Base-by-base conservation (phyloP, 2,329 filamentous ascomycete species). In the Balansia obtecta region DNA sequence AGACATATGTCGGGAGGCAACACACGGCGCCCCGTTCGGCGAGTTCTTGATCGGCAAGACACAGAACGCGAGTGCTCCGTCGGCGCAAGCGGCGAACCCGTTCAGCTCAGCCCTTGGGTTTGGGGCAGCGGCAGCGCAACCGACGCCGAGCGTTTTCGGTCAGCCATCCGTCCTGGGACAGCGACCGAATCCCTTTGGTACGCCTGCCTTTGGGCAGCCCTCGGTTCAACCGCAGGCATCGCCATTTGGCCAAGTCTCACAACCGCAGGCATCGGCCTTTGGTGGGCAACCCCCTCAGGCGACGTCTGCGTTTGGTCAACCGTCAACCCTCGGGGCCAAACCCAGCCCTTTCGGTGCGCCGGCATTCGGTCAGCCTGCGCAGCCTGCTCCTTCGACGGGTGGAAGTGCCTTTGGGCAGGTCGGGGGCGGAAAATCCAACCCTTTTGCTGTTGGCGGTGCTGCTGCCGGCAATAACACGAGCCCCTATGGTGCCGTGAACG, bases 1-100 rank as follows among this genome's bases (percentile, higher is more conserved):
- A 48, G 85, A 90, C 56, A 72, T 83, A 18, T 78, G 76, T 63
- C 69, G 73, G 50, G 67, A 72, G 55, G 68, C 67, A 45, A 70
- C 61, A 0, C 65, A 69, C n/a, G 65, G 68, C n/a, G 66, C 65
- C 8, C 68, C 69, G 0, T 71, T 68, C 50, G 71, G 72, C 44
- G 63, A 68, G 45, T 79, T 77, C 53, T 60, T 64, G 0, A 67
- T 68, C 10, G 70, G 69, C 37, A 68, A 61, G 55, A 56, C 61
- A 55, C 53, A 62, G 33, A 57, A 56, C 22, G 57, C 60, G 18
- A 52, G 55, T 8, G 55, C 56, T 34, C 61, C 49, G 56, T 59
- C 50, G 15, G 61, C 60, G 50, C 55, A 48, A 46, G 65, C 57
- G 53, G 55, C 58, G 55, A 74, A 67, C 58, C 65, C 76, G 1